These are phyloP conservation scores for Pueraria montana DNA, from an alignment of 306 rosid species.

Conservation along the genomic window DNA sequence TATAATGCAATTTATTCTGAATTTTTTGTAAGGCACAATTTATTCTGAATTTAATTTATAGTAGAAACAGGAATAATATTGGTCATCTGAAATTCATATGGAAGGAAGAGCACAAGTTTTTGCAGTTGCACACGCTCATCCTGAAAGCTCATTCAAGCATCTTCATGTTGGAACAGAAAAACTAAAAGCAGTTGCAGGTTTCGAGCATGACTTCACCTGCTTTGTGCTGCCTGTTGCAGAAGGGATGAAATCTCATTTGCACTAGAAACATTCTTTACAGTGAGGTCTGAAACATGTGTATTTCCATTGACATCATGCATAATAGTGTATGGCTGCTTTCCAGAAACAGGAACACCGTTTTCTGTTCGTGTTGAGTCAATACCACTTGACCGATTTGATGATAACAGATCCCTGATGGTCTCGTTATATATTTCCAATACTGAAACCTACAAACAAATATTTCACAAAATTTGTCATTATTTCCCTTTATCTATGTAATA, in stretches of 20 bases:
- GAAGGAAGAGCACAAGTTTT: background rate
- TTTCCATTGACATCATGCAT: constrained; percentile 92
- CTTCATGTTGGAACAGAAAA: background rate
- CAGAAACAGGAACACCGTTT: constrained; percentile 65
- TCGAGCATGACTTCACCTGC: constrained; percentile 64
- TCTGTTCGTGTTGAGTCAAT: constrained; percentile 64
- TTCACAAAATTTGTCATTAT: constrained; percentile 1
- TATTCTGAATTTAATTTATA: background rate
- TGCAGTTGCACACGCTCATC: background rate
- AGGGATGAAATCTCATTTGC: constrained; percentile 88
- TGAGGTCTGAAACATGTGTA: constrained; percentile 84
- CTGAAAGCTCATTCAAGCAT: constrained; percentile 15
- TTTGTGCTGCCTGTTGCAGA: constrained; percentile 83
- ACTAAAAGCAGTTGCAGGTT: background rate
- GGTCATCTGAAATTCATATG: constrained; percentile 20
- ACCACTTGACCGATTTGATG: constrained; percentile 66
- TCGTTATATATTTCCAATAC: constrained; percentile 92
- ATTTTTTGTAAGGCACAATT: too few species aligned
- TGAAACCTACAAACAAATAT: constrained; percentile 70
- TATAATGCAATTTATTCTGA: background rate
- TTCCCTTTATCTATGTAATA: background rate
- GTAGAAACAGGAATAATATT: background rate
- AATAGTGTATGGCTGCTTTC: constrained; percentile 80
- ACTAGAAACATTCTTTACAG: constrained; percentile 83
- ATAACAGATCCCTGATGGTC: constrained; percentile 84